Percentiles rank a stretch among this genome's conserved stretches.
Conservation (phyloP, 2,329 filamentous ascomycete species). For the Colletotrichum limetticola region DNA sequence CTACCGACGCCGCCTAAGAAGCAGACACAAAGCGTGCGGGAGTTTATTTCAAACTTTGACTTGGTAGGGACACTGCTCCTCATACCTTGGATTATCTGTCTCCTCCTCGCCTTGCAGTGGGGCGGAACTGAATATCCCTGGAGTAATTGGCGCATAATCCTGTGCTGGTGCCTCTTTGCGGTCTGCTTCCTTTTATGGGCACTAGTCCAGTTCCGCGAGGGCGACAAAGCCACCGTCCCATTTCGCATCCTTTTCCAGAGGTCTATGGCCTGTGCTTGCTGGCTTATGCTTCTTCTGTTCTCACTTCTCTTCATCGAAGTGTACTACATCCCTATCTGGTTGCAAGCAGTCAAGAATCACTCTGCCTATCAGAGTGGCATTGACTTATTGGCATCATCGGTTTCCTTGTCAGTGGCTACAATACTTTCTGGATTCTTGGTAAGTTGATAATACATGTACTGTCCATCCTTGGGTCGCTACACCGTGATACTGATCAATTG, state of each 20-base stretch:
- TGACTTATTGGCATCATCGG: conserved; percentile 58
- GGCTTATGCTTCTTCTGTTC: neutral
- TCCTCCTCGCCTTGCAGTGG: conserved; percentile 1
- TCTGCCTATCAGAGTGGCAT: neutral
- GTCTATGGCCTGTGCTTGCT: neutral
- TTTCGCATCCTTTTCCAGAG: conserved; percentile 53
- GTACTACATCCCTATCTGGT: conserved; percentile 8
- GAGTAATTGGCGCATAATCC: conserved; percentile 57
- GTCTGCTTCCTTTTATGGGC: conserved; percentile 62
- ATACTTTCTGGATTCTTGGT: neutral
- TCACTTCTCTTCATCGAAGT: neutral
- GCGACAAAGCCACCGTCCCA: conserved; percentile 59
- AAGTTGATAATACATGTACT: neutral
- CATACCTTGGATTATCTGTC: neutral
- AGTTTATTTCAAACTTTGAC: conserved; percentile 43
- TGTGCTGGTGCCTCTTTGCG: conserved; percentile 59
- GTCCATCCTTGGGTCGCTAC: no score
- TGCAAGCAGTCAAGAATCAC: neutral
- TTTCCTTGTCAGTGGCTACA: conserved; percentile 50
- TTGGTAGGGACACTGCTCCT: conserved; percentile 26
- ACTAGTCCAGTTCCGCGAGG: conserved; percentile 66
- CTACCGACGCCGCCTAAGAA: conserved; percentile 45
- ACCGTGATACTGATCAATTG: neutral
- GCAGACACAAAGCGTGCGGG: conserved; percentile 42
- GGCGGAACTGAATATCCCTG: conserved; percentile 1